Conservation (phyloP, 805 yeast species). For the Babjeviella inositovora region DNA sequence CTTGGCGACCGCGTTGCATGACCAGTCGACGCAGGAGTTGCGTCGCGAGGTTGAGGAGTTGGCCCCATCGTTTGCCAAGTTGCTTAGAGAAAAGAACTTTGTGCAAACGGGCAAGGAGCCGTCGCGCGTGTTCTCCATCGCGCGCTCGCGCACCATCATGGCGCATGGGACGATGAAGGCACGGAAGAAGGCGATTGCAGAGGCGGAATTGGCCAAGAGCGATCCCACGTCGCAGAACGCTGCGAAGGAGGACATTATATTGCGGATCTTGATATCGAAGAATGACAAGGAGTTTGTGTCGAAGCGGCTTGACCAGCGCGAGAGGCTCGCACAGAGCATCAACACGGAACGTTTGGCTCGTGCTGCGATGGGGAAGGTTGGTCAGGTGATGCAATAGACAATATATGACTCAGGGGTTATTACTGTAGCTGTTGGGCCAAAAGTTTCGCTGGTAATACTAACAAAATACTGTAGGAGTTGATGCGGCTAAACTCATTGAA, state of each 20-base stretch:
- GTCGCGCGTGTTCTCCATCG: constrained; percentile 15
- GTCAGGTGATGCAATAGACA: no score
- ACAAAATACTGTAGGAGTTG: no score
- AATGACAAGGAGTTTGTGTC: constrained; percentile 46
- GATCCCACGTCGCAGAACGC: constrained; percentile 19
- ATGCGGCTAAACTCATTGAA: no score
- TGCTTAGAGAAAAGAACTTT: constrained; percentile 25
- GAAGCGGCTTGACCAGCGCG: constrained; percentile 44
- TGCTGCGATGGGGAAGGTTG: no score
- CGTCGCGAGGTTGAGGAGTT: constrained; percentile 42
- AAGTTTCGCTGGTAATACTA: no score
- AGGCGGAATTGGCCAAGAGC: constrained; percentile 15
- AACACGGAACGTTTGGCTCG: constrained; percentile 34
- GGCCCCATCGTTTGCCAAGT: constrained; percentile 33
- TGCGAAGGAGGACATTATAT: constrained; percentile 47
- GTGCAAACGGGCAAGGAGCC: not conserved
- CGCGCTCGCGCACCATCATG: constrained; percentile 48
- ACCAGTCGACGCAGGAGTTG: constrained; percentile 26
- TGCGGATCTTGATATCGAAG: constrained; percentile 55
- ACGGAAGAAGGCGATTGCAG: constrained; percentile 18
- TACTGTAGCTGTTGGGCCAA: no score
- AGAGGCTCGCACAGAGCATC: constrained; percentile 33
- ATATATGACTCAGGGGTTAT: no score
- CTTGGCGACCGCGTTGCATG: constrained; percentile 51
- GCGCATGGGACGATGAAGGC: constrained; percentile 48